Evolutionary conservation across 352 stramenopile genomes (phyloP).

Genomic region (Globisporangium uncinulatum): DNA sequence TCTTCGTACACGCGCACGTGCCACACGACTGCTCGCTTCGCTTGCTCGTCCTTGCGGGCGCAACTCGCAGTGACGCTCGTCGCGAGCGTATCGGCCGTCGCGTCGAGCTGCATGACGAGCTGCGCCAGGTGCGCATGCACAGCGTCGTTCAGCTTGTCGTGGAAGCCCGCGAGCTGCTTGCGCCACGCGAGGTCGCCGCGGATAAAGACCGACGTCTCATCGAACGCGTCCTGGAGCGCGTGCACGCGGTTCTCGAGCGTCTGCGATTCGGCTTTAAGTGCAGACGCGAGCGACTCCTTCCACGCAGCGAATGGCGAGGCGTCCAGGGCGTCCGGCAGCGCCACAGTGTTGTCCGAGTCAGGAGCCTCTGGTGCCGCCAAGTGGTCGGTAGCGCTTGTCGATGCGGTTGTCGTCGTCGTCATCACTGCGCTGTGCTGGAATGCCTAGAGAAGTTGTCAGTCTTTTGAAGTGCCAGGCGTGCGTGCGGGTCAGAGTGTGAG

Average conservation of each 20-base stretch:
- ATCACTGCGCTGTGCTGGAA: too few relatives aligned
- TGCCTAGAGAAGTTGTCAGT: too few relatives aligned
- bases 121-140: slow-evolving; percentile 19
- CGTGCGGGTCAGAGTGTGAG: too few relatives aligned
- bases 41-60: slow-evolving; percentile 22
- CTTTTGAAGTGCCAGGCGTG: too few relatives aligned
- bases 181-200: slow-evolving; percentile 59
- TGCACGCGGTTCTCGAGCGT: slow-evolving; percentile 26
- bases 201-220: slow-evolving; percentile 50
- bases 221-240: slow-evolving; percentile 40
- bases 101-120: slow-evolving; percentile 19
- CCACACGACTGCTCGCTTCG: slow-evolving; percentile 28
- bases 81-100: slow-evolving; percentile 26
- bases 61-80: slow-evolving; percentile 35
- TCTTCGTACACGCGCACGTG: slow-evolving; percentile 44
- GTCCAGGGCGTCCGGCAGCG: slow-evolving; percentile 3
- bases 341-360: slow-evolving; percentile 4
- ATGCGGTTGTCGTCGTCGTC: too few relatives aligned
- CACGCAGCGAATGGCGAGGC: slow-evolving; percentile 11
- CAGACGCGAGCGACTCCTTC: slow-evolving; percentile 5
- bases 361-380: too few relatives aligned
- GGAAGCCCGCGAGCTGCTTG: slow-evolving; percentile 40
- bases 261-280: slow-evolving; percentile 12
- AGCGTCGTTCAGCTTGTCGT: slow-evolving; percentile 42
- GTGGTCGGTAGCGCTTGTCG: too few relatives aligned